Base-by-base conservation (phyloP, 2,329 filamentous ascomycete species). In the Aspergillus ochraceoroseus region DNA sequence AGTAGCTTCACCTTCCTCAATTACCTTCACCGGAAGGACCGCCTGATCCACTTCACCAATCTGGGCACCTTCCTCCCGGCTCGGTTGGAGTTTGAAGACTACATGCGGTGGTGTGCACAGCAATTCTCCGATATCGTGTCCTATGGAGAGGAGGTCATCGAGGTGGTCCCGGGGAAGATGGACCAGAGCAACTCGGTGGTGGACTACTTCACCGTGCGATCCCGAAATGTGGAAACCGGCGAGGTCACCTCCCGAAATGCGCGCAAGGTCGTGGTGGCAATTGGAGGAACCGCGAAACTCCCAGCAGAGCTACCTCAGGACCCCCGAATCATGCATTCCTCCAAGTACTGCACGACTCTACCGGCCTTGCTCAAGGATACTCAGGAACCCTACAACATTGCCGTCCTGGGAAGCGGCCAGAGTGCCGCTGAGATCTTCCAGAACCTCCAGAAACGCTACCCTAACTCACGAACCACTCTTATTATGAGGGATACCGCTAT, bases 1-100 rank as follows among this genome's bases (percentile, higher is more conserved):
- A 94, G 86, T 51, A 77, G 88, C 56, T 96, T 96, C 66, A 96
- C 90, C 9, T 96, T 95, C 68, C 72, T 95, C 59, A 95, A 95
- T 68, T 96, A 96, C 64, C 77, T 96, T 8, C 85, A 94, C 68
- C 68, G 77, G 54, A 83, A 94, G 54, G 75, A 76, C 41, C 77
- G 90, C n/a, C 74, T 96, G 26, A 79, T 94, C 33, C 82, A 90
- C 52, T 96, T 96, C 58, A 88, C 85, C 54, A 96, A 96, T 67
- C 70, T 96, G 33, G 76, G 79, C 56, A 95, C 90, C 0, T 95
- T 95, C 69, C 68, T 94, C 20, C 90, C 90, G 0, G 81, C 86
- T 19, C 79, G 90, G 17, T 73, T 83, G 46, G 90, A 96, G 68
- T 96, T 94, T 58, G 89, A 95, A 63, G 89, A 95, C 65, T 96